phyloP scores from a whole-genome alignment of 2,329 filamentous ascomycete species.

The Alternaria infectoria region DNA sequence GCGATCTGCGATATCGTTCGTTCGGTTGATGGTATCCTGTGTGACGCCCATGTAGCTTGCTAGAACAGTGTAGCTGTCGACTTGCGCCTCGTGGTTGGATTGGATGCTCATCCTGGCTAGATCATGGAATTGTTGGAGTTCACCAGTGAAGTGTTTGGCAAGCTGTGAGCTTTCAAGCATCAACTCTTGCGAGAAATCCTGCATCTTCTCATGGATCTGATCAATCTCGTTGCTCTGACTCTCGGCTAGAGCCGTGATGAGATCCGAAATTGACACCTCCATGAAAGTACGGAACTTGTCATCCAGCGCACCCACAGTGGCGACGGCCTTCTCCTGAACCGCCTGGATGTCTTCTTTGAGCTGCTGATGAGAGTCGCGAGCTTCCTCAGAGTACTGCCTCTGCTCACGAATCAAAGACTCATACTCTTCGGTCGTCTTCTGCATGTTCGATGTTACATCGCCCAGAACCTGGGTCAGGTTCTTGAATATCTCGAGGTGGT shows the following conservation, averaged over 20 bases:
- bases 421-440: constrained; percentile 31
- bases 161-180: constrained; percentile 25
- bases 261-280: constrained; percentile 23
- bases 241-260: constrained; percentile 24
- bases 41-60: constrained; percentile 19
- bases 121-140: constrained; percentile 26
- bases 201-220: constrained; percentile 23
- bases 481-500: constrained; percentile 42
- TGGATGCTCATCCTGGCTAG: constrained; percentile 16
- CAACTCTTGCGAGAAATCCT: constrained; percentile 27
- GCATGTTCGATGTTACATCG: constrained; percentile 28
- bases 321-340: constrained; percentile 27
- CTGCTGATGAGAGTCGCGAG: constrained; percentile 25
- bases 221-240: constrained; percentile 23
- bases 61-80: constrained; percentile 21
- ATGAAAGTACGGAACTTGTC: constrained; percentile 29
- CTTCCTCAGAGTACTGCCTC: constrained; percentile 27
- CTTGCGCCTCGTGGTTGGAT: constrained; percentile 25
- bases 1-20: constrained; percentile 14
- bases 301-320: constrained; percentile 22
- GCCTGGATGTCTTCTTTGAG: constrained; percentile 23
- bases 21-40: constrained; percentile 16
- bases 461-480: constrained; percentile 38
- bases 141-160: constrained; percentile 15
- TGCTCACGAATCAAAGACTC: constrained; percentile 31